Percentiles rank a stretch among this genome's conserved stretches.
Evolutionary conservation across 257 asterid genomes (phyloP).

Genomic region (Solanum pennellii): DNA sequence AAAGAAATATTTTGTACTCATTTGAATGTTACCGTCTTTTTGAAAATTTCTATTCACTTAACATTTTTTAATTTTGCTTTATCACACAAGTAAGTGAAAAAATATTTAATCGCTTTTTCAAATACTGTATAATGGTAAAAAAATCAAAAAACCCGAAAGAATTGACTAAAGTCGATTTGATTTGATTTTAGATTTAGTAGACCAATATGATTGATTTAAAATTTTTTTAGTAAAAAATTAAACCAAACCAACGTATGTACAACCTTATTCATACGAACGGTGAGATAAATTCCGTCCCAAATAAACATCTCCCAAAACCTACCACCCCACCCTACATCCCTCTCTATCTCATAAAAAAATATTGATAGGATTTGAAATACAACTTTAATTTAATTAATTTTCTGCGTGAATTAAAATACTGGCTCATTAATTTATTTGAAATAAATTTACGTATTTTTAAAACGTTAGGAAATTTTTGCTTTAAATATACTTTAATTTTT

Average conservation of each 20-base stretch:
- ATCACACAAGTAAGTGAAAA: too few species aligned
- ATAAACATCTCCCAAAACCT: not conserved
- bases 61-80: too few species aligned
- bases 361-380: not conserved
- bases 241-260: fast-evolving
- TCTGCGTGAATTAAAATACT: not conserved
- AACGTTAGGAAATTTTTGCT: not conserved
- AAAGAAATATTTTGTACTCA: too few species aligned
- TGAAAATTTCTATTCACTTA: too few species aligned
- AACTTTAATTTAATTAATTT: not conserved
- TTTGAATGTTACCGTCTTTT: fast-evolving
- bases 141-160: fast-evolving
- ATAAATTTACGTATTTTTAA: not conserved
- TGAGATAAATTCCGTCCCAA: too few species aligned
- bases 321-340: not conserved
- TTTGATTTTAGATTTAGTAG: too few species aligned
- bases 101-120: too few species aligned
- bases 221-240: too few species aligned
- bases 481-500: not conserved
- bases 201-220: too few species aligned
- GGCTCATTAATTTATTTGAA: not conserved
- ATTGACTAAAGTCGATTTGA: too few species aligned
- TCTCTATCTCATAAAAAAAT: not conserved
- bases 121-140: too few species aligned
- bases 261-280: too few species aligned